Percentiles rank a stretch among this genome's conserved stretches.
phyloP scores from a whole-genome alignment of 2,329 filamentous ascomycete species.

The Fusarium humuli region DNA sequence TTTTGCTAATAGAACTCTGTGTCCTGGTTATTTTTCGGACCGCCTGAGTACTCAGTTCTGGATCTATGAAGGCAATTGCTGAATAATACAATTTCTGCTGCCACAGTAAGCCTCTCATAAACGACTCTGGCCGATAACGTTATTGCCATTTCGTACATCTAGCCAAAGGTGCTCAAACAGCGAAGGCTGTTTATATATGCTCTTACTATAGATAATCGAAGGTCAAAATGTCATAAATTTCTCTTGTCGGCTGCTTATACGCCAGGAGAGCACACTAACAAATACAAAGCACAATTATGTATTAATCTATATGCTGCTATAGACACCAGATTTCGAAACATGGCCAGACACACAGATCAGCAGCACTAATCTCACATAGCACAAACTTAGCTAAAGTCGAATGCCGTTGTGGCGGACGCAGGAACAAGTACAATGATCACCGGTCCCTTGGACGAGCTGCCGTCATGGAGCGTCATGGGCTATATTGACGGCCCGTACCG shows the following conservation, averaged over 20 bases:
- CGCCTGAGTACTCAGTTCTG: not conserved
- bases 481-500: constrained; percentile 14
- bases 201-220: not conserved
- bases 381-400: not conserved
- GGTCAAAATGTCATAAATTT: not conserved
- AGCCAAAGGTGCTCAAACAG: not conserved
- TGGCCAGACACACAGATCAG: not conserved
- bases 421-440: constrained; percentile 23
- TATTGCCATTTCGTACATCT: not conserved
- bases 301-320: not conserved
- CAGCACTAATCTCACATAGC: not conserved
- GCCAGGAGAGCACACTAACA: not conserved
- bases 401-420: constrained; percentile 21
- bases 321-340: not conserved
- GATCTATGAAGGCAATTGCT: constrained; percentile 1
- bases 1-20: too few species aligned
- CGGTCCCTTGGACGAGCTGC: not conserved
- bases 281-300: not conserved
- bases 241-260: not conserved
- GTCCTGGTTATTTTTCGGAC: too few species aligned
- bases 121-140: constrained; percentile 4
- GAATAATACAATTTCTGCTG: constrained; percentile 20
- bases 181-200: not conserved
- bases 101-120: not conserved
- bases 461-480: constrained; percentile 13